Conservation (phyloP, 2,329 filamentous ascomycete species). For the Sporothrix pallida region DNA sequence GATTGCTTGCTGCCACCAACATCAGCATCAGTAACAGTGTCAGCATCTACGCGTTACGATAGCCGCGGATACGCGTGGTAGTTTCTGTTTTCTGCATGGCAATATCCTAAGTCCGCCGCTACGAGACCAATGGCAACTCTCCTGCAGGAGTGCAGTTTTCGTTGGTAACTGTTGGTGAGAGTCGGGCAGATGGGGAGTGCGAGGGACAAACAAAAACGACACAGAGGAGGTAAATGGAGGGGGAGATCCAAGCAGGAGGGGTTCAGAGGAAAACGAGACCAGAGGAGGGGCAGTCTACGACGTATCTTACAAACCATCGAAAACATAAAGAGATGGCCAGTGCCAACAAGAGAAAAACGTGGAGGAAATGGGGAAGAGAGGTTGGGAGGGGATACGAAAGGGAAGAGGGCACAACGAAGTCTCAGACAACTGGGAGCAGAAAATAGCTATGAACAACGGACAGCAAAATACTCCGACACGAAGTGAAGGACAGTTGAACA, state of each 20-base stretch:
- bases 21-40: no score
- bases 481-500: neutral
- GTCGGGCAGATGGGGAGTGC: neutral
- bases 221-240: no score
- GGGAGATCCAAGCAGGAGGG: neutral
- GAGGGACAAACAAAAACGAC: neutral
- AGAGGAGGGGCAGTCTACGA: neutral
- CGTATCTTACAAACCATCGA: no score
- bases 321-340: neutral
- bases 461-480: neutral
- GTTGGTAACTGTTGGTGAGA: neutral
- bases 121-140: neutral
- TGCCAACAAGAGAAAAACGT: neutral
- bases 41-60: conserved; percentile 3
- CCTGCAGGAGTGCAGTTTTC: neutral
- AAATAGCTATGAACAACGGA: neutral
- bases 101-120: conserved; percentile 23
- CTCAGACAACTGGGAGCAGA: neutral
- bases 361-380: neutral
- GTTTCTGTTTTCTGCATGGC: neutral
- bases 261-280: neutral
- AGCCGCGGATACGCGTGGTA: conserved; percentile 10
- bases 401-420: conserved; percentile 7
- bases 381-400: neutral
- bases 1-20: neutral